These are phyloP conservation scores for Thelonectria rubi DNA, from an alignment of 2,329 filamentous ascomycete species.

Conservation along the genomic window DNA sequence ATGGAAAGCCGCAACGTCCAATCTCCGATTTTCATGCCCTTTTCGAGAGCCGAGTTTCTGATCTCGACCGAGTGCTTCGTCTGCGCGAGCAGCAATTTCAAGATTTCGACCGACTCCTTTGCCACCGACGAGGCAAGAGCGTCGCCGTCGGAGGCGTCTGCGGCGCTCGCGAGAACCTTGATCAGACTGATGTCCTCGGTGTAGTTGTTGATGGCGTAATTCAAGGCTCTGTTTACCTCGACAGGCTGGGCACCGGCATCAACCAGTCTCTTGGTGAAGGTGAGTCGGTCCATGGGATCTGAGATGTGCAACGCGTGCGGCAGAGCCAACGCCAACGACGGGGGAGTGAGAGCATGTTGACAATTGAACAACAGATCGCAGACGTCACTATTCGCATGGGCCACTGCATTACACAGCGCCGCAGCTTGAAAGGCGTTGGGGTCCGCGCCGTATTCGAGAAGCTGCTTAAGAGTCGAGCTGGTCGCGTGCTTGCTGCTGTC, in stretches of 20 bases:
- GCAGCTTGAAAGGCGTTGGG: constrained; percentile 63
- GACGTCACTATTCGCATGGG: constrained; percentile 54
- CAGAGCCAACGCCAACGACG: constrained; percentile 59
- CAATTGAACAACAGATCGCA: constrained; percentile 59
- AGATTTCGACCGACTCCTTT: constrained; percentile 55
- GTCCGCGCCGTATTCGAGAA: constrained; percentile 62
- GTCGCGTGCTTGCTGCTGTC: constrained; percentile 50
- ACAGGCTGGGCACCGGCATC: constrained; percentile 57
- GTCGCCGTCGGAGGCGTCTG: constrained; percentile 61
- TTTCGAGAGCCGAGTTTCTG: constrained; percentile 54
- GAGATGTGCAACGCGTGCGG: constrained; percentile 61
- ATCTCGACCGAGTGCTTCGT: constrained; percentile 48
- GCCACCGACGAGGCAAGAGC: constrained; percentile 58
- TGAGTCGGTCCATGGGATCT: constrained; percentile 61
- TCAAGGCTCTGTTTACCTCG: constrained; percentile 62
- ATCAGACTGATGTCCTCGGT: constrained; percentile 61
- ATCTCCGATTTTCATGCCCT: constrained; percentile 54
- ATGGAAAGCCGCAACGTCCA: constrained; percentile 53
- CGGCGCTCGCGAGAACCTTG: constrained; percentile 54
- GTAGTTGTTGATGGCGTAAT: constrained; percentile 59
- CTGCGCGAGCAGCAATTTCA: constrained; percentile 55
- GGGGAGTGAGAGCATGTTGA: constrained; percentile 48
- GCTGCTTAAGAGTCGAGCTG: constrained; percentile 55
- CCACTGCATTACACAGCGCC: constrained; percentile 61
- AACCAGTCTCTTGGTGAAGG: constrained; percentile 60